A percentile compares a stretch with the other conserved stretches of the same genome.
Conservation (phyloP, 106 monocot species). For the Narthecium ossifragum region DNA sequence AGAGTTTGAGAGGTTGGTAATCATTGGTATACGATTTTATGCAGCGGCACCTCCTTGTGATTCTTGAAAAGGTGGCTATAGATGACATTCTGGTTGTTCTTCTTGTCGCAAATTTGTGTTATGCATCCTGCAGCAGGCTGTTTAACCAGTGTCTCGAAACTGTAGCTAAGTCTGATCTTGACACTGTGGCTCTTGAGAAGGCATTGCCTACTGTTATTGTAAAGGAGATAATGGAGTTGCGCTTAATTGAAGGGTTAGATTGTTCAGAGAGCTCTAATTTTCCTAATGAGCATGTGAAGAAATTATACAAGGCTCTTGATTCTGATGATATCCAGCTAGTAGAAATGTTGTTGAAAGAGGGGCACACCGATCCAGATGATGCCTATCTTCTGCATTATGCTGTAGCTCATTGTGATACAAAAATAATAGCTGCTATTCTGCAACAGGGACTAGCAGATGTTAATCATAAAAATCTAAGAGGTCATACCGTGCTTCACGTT, state of each 20-base stretch:
- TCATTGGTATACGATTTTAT: background rate
- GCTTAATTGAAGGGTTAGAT: slow-evolving; percentile 6
- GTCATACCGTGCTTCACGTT: slow-evolving; percentile 65
- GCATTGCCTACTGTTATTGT: slow-evolving; percentile 39
- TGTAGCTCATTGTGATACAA: slow-evolving; percentile 61
- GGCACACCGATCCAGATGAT: slow-evolving; percentile 53
- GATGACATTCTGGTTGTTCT: slow-evolving; percentile 58
- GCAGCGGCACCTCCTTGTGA: slow-evolving; percentile 75
- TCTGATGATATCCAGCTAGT: slow-evolving; percentile 84
- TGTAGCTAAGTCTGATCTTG: slow-evolving; percentile 40
- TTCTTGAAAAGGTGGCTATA: slow-evolving; percentile 47
- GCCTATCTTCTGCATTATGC: slow-evolving; percentile 86
- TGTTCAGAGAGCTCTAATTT: slow-evolving; percentile 6
- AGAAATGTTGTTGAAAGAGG: slow-evolving; percentile 65
- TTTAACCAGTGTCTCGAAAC: slow-evolving; percentile 46
- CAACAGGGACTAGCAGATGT: slow-evolving; percentile 67
- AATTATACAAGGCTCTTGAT: slow-evolving; percentile 65
- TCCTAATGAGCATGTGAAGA: slow-evolving; percentile 42
- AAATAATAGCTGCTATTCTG: slow-evolving; percentile 59
- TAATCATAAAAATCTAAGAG: slow-evolving; percentile 57
- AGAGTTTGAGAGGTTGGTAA: too few species aligned
- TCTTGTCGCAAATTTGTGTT: slow-evolving; percentile 47
- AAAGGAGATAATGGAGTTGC: slow-evolving; percentile 32
- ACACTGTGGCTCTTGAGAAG: slow-evolving; percentile 61
- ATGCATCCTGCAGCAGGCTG: slow-evolving; percentile 31